A percentile compares a stretch with the other conserved stretches of the same genome.
Evolutionary conservation across 768 basidiomycete genomes (phyloP).

Genomic region (Megacollybia marginata): DNA sequence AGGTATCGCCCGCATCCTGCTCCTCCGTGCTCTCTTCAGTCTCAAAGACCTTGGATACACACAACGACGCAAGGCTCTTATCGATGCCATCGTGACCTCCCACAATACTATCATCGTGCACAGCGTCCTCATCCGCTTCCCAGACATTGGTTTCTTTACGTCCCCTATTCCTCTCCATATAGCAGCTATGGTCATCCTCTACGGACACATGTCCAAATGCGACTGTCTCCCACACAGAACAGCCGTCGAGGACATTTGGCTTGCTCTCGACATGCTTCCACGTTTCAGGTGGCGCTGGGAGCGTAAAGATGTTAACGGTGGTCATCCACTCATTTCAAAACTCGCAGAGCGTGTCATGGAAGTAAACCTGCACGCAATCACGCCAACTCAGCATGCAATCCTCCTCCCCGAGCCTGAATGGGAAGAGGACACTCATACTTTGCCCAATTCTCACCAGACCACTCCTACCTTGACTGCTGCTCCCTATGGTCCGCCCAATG

Average conservation of each 20-base stretch:
- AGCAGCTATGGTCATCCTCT: slow-evolving; percentile 86
- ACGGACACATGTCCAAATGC: slow-evolving; percentile 77
- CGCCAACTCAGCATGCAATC: slow-evolving; percentile 34
- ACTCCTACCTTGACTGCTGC: slow-evolving; percentile 33
- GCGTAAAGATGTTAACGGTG: slow-evolving; percentile 71
- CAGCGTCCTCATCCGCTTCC: slow-evolving; percentile 76
- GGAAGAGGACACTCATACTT: slow-evolving; percentile 33
- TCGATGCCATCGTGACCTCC: slow-evolving; percentile 80
- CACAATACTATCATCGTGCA: slow-evolving; percentile 86
- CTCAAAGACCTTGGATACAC: slow-evolving; percentile 62
- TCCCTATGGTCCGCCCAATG: slow-evolving; percentile 13
- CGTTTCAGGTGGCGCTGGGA: slow-evolving; percentile 92
- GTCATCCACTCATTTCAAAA: slow-evolving; percentile 77
- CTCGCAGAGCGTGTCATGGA: slow-evolving; percentile 77
- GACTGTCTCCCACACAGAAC: slow-evolving; percentile 55
- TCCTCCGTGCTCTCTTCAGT: slow-evolving; percentile 74
- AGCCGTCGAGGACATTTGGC: slow-evolving; percentile 77
- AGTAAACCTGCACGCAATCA: slow-evolving; percentile 59
- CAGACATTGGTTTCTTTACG: slow-evolving; percentile 82
- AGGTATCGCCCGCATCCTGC: slow-evolving; percentile 71
- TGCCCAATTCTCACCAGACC: slow-evolving; percentile 30
- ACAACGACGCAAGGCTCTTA: slow-evolving; percentile 62
- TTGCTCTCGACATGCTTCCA: slow-evolving; percentile 83
- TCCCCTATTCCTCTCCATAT: slow-evolving; percentile 87
- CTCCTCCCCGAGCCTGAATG: slow-evolving; percentile 47